Conservation (phyloP, 495 filamentous ascomycete species). For the Aspergillus funiculosus region DNA sequence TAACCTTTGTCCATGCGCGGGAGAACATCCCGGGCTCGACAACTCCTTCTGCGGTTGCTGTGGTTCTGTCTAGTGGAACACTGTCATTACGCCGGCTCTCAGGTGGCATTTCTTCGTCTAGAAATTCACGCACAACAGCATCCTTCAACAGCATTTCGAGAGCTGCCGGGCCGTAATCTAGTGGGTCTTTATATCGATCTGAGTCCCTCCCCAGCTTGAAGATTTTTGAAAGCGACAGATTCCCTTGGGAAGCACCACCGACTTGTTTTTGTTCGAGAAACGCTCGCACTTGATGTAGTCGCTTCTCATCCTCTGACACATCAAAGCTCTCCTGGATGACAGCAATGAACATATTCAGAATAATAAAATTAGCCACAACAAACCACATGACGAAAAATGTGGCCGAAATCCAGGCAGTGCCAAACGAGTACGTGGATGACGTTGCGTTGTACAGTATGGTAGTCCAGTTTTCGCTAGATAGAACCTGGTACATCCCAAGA, state of each 20-base stretch:
- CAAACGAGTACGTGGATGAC: constrained; percentile 49
- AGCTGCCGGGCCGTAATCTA: constrained; percentile 81
- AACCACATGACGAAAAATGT: constrained; percentile 94
- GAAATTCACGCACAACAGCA: constrained; percentile 87
- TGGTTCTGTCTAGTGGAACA: constrained; percentile 19
- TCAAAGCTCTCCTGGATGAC: constrained; percentile 99
- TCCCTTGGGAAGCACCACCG: constrained; percentile 56
- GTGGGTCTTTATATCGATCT: constrained; percentile 64
- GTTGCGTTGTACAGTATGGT: constrained; percentile 78
- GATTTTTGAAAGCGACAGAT: constrained; percentile 81
- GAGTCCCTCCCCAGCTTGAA: constrained; percentile 68
- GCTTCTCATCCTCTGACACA: constrained; percentile 98
- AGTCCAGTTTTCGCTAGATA: constrained; percentile 99
- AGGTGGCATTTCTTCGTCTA: constrained; percentile 57
- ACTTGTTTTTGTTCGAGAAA: constrained; percentile 91
- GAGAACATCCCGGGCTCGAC: constrained; percentile 50
- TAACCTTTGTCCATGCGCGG: constrained; percentile 50
- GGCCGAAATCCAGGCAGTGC: constrained; percentile 89
- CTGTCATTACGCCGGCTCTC: constrained; percentile 26
- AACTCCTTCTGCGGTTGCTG: constrained; percentile 28
- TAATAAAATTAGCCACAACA: constrained; percentile 89
- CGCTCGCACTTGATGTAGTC: constrained; percentile 86
- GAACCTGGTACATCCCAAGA: constrained; percentile 94
- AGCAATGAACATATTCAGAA: constrained; percentile 99
- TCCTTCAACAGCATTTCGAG: constrained; percentile 96